Conservation (phyloP, 2,329 filamentous ascomycete species). For the Fusarium domesticum region DNA sequence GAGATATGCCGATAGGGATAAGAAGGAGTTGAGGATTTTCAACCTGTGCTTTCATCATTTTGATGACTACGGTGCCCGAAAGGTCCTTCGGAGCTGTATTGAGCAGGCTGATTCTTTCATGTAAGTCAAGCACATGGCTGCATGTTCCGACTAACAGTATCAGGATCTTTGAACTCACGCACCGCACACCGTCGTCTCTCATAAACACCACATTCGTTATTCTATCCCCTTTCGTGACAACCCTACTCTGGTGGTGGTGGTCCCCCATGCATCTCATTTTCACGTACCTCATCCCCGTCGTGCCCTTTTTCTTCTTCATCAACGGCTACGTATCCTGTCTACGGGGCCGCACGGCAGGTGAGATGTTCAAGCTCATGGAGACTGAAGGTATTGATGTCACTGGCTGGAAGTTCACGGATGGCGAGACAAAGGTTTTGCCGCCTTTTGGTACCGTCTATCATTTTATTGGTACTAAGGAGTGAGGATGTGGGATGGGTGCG, state of each 20-base stretch:
- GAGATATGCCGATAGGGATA: slow-evolving; percentile 14
- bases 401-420: slow-evolving; percentile 17
- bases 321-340: slow-evolving; percentile 23
- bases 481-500: neutral
- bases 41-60: slow-evolving; percentile 27
- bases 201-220: slow-evolving; percentile 23
- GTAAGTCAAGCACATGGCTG: slow-evolving; percentile 1
- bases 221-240: slow-evolving; percentile 21
- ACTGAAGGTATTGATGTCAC: slow-evolving; percentile 17
- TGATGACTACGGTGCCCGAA: slow-evolving; percentile 21
- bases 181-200: slow-evolving; percentile 20
- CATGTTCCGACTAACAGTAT: neutral
- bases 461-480: slow-evolving; percentile 19
- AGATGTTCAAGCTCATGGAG: slow-evolving; percentile 18
- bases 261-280: slow-evolving; percentile 23
- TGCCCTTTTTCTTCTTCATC: slow-evolving; percentile 22
- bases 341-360: slow-evolving; percentile 13
- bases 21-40: slow-evolving; percentile 24
- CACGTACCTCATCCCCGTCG: slow-evolving; percentile 19
- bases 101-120: slow-evolving; percentile 22
- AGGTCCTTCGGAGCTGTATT: slow-evolving; percentile 21
- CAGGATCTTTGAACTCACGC: slow-evolving; percentile 24
- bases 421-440: slow-evolving; percentile 19
- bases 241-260: slow-evolving; percentile 23
- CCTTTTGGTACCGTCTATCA: slow-evolving; percentile 23